Evolutionary conservation across 2,329 filamentous ascomycete genomes (phyloP).

Genomic region (Fusarium temperatum): DNA sequence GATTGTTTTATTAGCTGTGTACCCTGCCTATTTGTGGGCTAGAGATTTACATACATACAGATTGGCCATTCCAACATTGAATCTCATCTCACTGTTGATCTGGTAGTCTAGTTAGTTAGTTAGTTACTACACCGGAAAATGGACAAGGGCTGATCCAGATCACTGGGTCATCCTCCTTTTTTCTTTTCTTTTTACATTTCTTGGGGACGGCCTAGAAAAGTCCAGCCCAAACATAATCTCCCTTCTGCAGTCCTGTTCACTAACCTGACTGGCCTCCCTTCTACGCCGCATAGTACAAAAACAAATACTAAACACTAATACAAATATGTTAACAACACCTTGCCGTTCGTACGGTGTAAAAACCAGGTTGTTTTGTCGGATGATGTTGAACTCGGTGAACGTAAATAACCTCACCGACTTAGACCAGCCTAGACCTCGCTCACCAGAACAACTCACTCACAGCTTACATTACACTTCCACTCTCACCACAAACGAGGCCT

Average conservation of each 20-base stretch:
- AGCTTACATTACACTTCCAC: constrained; percentile 5
- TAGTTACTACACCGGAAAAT: not conserved
- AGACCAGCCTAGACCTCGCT: constrained; percentile 1
- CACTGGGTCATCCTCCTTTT: constrained; percentile 37
- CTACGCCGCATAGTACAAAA: constrained; percentile 4
- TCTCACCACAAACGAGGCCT: constrained; percentile 28
- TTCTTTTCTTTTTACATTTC: not conserved
- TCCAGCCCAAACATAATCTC: constrained; percentile 30
- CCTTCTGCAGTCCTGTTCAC: constrained; percentile 34
- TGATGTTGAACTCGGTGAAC: constrained; percentile 32
- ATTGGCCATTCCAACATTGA: constrained; percentile 16
- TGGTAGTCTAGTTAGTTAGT: constrained; percentile 6
- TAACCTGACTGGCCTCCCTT: constrained; percentile 13
- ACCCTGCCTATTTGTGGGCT: not conserved
- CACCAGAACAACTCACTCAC: constrained; percentile 3
- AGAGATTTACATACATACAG: not conserved
- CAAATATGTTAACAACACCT: not conserved
- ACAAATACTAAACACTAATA: not conserved
- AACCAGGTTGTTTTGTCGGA: not conserved
- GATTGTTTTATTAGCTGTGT: not conserved
- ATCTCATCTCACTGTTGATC: constrained; percentile 39
- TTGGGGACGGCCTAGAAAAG: not conserved
- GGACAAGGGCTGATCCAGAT: constrained; percentile 43
- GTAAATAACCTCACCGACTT: constrained; percentile 30
- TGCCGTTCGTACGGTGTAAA: not conserved